Base-by-base conservation (phyloP, 352 stramenopile genomes). In the Aphanomyces euteiches region DNA sequence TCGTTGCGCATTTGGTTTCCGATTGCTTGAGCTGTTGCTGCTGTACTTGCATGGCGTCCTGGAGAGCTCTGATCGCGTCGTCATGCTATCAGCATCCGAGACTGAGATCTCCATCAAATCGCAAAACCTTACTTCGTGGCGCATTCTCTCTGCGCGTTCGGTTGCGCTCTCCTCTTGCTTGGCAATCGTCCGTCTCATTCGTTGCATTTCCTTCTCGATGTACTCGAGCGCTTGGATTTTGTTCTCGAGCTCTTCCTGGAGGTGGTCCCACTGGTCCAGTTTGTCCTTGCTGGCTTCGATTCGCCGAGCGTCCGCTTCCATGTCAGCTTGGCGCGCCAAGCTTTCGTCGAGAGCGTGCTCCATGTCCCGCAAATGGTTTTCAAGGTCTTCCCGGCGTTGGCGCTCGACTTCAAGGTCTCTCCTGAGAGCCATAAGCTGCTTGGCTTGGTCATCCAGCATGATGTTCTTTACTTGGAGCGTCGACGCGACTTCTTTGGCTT, bases 391-490 rank as follows among this genome's bases (percentile, higher is more conserved):
- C 13, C 36, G 34, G 5, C 13, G n/a, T 17, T 8, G 43, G 4
- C 19, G 36, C 8, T 48, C 19, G 13, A 8, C 54, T 37, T 70
- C 64, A 10, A 28, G 28, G 0, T 70, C 64, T 41, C 7, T 37
- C 3, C 64, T 47, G 4, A 36, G 15, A 15, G 53, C 64, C 47
- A 70, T 34, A 34, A 70, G 47, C 17, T 61, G 64, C 40, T 28
- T 43, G 3, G 36, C 43, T 47, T 70, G 64, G 39, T 70, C 64
- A 34, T 70, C 64, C n/a, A 70, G 54, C 64, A 70, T 70, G 64
- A 70, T 56, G 40, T 70, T 70, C 38, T 70, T 70, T 5, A 70
- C 64, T 70, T 70, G 64, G 7, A 70, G 17, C 36, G 53, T 47
- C 7, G 50, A 39, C n/a, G n/a, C 36, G 15, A 70, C 7, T 7